A percentile compares a stretch with the other conserved stretches of the same genome.
Evolutionary conservation across 176 grass and related monocot genomes (phyloP).

Genomic region (Poa pratensis): DNA sequence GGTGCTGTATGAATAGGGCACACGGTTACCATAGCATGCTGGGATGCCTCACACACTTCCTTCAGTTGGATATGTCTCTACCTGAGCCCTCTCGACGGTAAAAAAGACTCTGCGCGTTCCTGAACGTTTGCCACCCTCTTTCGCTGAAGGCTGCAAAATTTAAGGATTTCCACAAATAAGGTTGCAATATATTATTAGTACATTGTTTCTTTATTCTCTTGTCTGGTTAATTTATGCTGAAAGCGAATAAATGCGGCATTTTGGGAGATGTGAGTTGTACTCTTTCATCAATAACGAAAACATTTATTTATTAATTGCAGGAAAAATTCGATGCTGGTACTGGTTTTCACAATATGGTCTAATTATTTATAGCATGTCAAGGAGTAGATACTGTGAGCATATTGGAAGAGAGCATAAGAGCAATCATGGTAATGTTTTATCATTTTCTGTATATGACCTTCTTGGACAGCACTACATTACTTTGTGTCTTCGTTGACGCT

Average conservation of each 20-base stretch:
- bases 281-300: conserved; percentile 14
- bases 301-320: conserved; percentile 53
- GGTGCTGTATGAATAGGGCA: not conserved
- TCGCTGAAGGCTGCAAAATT: not conserved
- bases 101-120: not conserved
- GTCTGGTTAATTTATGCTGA: not conserved
- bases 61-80: conserved; percentile 9
- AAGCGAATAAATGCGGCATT: conserved; percentile 19
- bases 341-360: conserved; percentile 83
- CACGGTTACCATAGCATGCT: not conserved
- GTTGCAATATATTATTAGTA: not conserved
- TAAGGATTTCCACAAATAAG: not conserved
- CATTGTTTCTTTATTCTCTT: conserved; percentile 9
- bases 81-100: not conserved
- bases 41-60: not conserved
- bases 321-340: conserved; percentile 87
- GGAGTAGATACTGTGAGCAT: conserved; percentile 88
- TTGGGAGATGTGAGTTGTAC: conserved; percentile 15
- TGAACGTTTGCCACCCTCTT: not conserved
- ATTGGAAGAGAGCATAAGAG: conserved; percentile 99
- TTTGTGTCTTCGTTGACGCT: conserved; percentile 9
- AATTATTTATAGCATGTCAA: conserved; percentile 88
- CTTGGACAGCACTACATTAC: not conserved
- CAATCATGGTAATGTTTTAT: conserved; percentile 78
- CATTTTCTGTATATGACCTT: not conserved